These are phyloP conservation scores for Brassica balearica DNA, from an alignment of 441 rosid genomes.

Conservation along the genomic window DNA sequence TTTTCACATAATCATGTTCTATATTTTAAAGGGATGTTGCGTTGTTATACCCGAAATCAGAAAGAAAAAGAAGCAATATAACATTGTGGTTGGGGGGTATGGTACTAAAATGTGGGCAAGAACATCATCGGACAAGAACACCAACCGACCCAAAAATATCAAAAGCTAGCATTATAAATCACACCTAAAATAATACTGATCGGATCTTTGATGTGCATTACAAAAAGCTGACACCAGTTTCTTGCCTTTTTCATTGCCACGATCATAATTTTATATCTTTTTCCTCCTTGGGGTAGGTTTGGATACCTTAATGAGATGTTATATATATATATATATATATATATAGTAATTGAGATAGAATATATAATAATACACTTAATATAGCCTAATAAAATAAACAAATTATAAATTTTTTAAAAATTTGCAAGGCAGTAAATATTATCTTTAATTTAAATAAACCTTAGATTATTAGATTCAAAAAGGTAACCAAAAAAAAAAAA, in stretches of 20 bases:
- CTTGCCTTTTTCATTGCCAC: background rate
- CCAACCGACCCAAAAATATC: conserved; percentile 8
- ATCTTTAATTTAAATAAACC: background rate
- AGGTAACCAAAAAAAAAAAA: background rate
- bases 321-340: background rate
- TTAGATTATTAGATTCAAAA: background rate
- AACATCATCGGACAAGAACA: background rate
- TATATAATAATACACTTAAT: background rate
- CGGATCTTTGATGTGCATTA: conserved; percentile 33
- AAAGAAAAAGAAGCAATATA: background rate
- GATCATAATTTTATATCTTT: background rate
- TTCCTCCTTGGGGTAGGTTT: background rate
- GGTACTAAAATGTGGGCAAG: background rate
- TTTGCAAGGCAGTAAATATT: background rate
- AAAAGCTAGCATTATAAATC: conserved; percentile 35
- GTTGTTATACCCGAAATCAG: background rate
- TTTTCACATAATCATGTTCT: background rate
- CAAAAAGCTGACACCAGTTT: conserved; percentile 18
- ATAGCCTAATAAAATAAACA: background rate
- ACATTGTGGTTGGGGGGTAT: background rate
- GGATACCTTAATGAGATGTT: background rate
- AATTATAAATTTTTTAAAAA: background rate
- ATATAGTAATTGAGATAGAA: background rate
- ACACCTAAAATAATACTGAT: conserved; percentile 24
- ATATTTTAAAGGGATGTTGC: conserved; percentile 4